These are phyloP conservation scores for Plasmodium gaboni DNA, from an alignment of 169 alveolate genomes.

Conservation along the genomic window DNA sequence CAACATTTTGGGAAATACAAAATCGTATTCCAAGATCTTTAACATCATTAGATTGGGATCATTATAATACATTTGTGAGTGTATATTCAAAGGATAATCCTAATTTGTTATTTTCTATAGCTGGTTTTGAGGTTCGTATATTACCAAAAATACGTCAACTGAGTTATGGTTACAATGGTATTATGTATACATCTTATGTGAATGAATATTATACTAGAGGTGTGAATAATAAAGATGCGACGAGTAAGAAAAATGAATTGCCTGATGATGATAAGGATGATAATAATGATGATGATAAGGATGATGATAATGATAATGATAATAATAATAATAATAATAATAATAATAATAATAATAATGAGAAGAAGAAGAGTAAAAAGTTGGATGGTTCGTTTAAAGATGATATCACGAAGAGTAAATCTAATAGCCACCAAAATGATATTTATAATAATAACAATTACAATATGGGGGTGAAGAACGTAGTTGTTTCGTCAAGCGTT, in stretches of 20 bases:
- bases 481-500: conserved; percentile 64
- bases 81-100: conserved; percentile 99
- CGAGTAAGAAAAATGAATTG: conserved; percentile 22
- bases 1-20: conserved; percentile 99
- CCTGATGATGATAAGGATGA: conserved; percentile 20
- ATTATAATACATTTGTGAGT: conserved; percentile 96
- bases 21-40: conserved; percentile 99
- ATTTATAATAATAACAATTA: not conserved
- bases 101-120: conserved; percentile 97
- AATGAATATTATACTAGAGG: not conserved
- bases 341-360: too few species aligned
- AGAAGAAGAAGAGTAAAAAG: not conserved
- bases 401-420: too few species aligned
- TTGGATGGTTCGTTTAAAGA: too few species aligned
- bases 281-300: too few species aligned
- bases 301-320: too few species aligned
- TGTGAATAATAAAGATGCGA: too few species aligned
- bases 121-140: conserved; percentile 99
- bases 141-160: conserved; percentile 93
- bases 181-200: conserved; percentile 77
- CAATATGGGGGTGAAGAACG: not conserved
- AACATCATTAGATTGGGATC: conserved; percentile 97
- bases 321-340: too few species aligned
- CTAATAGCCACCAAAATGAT: not conserved
- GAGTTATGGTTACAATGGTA: conserved; percentile 78